Base-by-base conservation (phyloP, 1,139 yeast genomes). In the Candida buenavistaensis region DNA sequence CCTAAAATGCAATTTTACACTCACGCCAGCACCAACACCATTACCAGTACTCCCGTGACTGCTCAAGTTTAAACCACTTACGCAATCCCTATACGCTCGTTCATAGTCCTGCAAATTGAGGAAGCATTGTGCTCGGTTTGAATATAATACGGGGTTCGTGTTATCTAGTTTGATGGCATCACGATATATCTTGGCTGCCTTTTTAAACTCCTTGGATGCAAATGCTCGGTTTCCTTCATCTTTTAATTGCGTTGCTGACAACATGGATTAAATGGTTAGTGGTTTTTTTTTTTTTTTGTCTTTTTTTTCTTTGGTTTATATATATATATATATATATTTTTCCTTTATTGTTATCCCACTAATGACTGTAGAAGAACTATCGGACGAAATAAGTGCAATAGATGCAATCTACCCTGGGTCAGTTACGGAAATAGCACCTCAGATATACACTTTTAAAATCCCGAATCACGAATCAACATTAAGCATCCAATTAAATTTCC, bases 341-440 rank as follows among this genome's bases (percentile, higher is more conserved):
- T n/a, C n/a, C n/a, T n/a, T n/a, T n/a, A n/a, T n/a, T n/a, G n/a
- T n/a, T n/a, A 13, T 4, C 6, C 13, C 9, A 8, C 7, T 9
- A 6, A 67, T 65, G 72, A 59, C 68, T n/a, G 53, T 62, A 14
- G 79, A 78, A 46, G 89, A 84, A 35, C 63, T 86, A 10, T 52
- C 58, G n/a, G 95, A 88, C 39, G 98, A 92, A 52, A 60, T 87
- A 16, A 78, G 76, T 33, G 94, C 96, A 9, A 80, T 90, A 14
- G 85, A 86, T 43, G 95, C 96, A 2, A 90, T 92, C n/a, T 90
- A 79, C 51, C 96, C 95, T 1, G 85, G 72, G 11, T 68, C 69
- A 46, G 39, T 64, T 2, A 46, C 49, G 10, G 46, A 48, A 12
- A 39, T 60, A 13, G 68, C 59, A 0, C 64, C 70, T 0, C 64